These are phyloP conservation scores for Aegilops bicornis DNA, from an alignment of 176 grass and related monocot species.

Conservation along the genomic window DNA sequence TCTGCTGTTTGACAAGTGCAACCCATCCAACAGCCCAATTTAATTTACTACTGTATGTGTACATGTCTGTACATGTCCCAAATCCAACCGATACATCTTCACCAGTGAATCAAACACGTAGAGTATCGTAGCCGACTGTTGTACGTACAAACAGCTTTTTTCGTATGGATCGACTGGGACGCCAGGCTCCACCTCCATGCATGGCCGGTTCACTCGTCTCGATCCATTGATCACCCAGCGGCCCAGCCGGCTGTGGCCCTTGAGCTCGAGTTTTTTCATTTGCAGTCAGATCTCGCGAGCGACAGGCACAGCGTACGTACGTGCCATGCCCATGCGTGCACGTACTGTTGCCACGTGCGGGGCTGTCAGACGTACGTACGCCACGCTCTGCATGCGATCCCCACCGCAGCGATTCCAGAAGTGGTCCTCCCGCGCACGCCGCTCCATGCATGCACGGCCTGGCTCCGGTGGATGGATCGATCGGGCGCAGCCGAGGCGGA, in stretches of 20 bases:
- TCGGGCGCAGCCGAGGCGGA: not conserved
- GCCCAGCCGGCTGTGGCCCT: not conserved
- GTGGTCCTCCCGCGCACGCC: slow-evolving; percentile 18
- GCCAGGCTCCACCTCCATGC: not conserved
- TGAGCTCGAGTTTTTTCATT: not conserved
- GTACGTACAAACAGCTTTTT: too few relatives aligned
- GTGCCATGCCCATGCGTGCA: not conserved
- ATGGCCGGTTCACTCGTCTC: too few relatives aligned
- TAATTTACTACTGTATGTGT: not conserved
- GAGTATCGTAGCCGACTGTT: too few relatives aligned
- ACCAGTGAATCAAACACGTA: too few relatives aligned
- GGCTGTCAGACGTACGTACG: slow-evolving; percentile 31
- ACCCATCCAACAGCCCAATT: not conserved
- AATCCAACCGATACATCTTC: too few relatives aligned
- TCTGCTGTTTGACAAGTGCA: not conserved
- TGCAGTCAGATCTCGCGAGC: slow-evolving; percentile 24
- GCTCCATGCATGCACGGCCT: not conserved
- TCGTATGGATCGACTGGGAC: too few relatives aligned
- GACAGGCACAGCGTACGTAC: not conserved
- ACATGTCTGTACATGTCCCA: too few relatives aligned
- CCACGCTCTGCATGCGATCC: not conserved
- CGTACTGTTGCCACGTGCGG: slow-evolving; percentile 54
- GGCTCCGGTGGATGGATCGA: not conserved
- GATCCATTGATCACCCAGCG: not conserved
- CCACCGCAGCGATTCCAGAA: slow-evolving; percentile 24